Percentiles rank a stretch among this genome's conserved stretches.
phyloP scores from a whole-genome alignment of 2,329 filamentous ascomycete genomes.

The Colletotrichum sp. region DNA sequence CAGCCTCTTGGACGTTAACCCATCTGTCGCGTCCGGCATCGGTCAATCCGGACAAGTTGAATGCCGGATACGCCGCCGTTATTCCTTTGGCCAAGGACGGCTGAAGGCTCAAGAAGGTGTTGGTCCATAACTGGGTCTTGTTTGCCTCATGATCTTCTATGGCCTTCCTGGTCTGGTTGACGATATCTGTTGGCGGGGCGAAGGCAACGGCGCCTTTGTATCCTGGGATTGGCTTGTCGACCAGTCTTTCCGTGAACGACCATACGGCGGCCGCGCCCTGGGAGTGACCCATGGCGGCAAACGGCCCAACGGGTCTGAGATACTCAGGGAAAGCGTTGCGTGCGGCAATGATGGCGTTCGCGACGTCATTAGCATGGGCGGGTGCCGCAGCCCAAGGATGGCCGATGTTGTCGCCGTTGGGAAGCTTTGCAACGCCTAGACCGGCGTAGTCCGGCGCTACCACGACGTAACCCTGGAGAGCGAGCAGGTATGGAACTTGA shows the following conservation, averaged over 20 bases:
- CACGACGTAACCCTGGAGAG: not conserved
- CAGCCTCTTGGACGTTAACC: not conserved
- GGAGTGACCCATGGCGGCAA: not conserved
- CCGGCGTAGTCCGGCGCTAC: not conserved
- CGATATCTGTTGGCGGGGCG: not conserved
- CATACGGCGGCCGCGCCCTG: fast-evolving
- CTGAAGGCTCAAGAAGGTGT: not conserved
- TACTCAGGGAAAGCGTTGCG: not conserved
- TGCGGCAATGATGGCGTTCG: not conserved
- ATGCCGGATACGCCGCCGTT: not conserved
- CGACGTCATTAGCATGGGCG: not conserved
- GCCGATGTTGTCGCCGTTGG: not conserved
- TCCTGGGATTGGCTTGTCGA: not conserved
- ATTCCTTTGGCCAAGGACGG: not conserved
- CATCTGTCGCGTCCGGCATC: not conserved
- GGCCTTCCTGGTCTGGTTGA: not conserved
- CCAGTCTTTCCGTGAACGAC: not conserved
- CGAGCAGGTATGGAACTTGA: not conserved
- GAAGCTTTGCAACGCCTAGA: not conserved
- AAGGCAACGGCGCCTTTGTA: not conserved
- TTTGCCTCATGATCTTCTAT: not conserved
- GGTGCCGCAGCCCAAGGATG: not conserved
- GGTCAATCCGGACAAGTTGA: not conserved
- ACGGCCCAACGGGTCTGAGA: not conserved
- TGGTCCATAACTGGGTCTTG: not conserved